Conservation (phyloP, 202 grass and related monocot genomes). For the Panicum hallii region DNA sequence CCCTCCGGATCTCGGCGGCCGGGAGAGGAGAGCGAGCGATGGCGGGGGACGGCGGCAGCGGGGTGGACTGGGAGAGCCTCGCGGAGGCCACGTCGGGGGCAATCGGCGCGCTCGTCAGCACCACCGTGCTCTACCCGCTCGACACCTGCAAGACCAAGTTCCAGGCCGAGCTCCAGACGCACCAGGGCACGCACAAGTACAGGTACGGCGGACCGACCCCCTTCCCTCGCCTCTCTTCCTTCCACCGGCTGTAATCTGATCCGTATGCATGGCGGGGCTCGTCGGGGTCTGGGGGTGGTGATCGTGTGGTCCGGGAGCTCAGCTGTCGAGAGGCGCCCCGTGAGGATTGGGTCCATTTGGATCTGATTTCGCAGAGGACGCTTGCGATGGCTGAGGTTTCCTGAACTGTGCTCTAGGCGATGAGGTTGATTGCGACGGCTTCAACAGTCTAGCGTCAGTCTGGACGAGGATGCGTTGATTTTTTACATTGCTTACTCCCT, state of each 20-base stretch:
- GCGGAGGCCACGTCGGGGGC: constrained; percentile 94
- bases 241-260: background rate
- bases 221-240: background rate
- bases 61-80: constrained; percentile 90
- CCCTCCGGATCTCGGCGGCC: background rate
- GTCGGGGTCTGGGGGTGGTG: background rate
- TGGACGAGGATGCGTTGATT: background rate
- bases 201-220: constrained; percentile 44
- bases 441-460: background rate
- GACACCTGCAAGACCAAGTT: constrained; percentile 97
- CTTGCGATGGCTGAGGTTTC: background rate
- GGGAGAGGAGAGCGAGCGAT: background rate
- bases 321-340: background rate
- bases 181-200: constrained; percentile 72
- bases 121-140: constrained; percentile 87
- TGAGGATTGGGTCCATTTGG: constrained; percentile 31
- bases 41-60: constrained; percentile 57
- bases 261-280: background rate
- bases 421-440: background rate
- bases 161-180: constrained; percentile 84
- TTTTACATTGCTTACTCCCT: background rate
- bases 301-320: background rate
- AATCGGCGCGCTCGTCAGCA: constrained; percentile 88
- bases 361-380: constrained; percentile 16
- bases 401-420: background rate